A percentile compares a stretch with the other conserved stretches of the same genome.
Conservation (phyloP, 2,329 filamentous ascomycete genomes). For the Domatiomyces catenatus region DNA sequence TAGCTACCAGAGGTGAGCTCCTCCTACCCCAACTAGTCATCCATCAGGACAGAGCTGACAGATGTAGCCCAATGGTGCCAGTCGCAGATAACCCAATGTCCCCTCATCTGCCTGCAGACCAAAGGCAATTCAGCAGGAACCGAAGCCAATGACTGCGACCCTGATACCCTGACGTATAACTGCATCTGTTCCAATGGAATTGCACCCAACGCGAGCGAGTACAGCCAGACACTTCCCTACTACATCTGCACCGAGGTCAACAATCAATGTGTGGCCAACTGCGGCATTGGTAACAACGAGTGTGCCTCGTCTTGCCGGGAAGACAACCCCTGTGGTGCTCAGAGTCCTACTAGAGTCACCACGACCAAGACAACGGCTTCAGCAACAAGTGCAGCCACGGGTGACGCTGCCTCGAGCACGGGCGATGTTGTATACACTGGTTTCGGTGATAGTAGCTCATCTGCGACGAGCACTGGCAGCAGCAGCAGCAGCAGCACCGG, state of each 20-base stretch:
- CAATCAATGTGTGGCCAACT: slow-evolving; percentile 39
- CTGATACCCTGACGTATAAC: slow-evolving; percentile 35
- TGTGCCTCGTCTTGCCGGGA: slow-evolving; percentile 38
- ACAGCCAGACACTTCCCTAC: slow-evolving; percentile 48
- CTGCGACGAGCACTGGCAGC: slow-evolving; percentile 14
- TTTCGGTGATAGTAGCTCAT: slow-evolving; percentile 25
- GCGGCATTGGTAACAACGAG: slow-evolving; percentile 28
- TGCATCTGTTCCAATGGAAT: slow-evolving; percentile 42
- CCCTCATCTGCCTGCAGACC: slow-evolving; percentile 31
- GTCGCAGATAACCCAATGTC: slow-evolving; percentile 28
- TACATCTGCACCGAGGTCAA: slow-evolving; percentile 44
- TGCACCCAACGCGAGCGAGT: slow-evolving; percentile 44
- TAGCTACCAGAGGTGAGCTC: slow-evolving; percentile 24
- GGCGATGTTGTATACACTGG: slow-evolving; percentile 30
- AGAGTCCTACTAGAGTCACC: slow-evolving; percentile 37
- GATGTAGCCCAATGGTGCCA: slow-evolving; percentile 28
- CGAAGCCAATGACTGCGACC: slow-evolving; percentile 26
- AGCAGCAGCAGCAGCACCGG: slow-evolving; percentile 7
- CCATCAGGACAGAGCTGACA: neutral
- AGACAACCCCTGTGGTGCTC: slow-evolving; percentile 46
- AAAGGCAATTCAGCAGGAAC: slow-evolving; percentile 22
- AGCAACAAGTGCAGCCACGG: slow-evolving; percentile 22
- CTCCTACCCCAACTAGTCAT: neutral
- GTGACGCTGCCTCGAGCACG: slow-evolving; percentile 19
- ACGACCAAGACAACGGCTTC: slow-evolving; percentile 27